Evolutionary conservation across 495 filamentous ascomycete genomes (phyloP), one percentile per base, ranked within the genome.

Genomic region (Aspergillus olivimuriae): DNA sequence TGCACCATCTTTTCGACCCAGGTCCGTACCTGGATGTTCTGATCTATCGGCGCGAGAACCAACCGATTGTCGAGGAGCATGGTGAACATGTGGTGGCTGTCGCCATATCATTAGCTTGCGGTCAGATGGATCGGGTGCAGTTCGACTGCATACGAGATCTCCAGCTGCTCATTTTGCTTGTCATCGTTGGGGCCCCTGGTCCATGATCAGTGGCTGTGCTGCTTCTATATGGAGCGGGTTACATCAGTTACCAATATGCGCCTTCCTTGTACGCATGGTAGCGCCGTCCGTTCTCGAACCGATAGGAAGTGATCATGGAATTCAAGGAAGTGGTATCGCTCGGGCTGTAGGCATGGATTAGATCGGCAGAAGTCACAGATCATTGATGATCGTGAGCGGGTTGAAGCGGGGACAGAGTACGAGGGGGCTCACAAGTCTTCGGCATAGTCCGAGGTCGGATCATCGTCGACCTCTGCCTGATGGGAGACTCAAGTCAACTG

Each of bases 11-110:
- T n/a, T n/a, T n/a, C n/a, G n/a, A n/a, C n/a, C n/a, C 62, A 15
- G 65, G 60, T 7, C 65, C 46, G 14, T 41, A 41, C 80, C 79
- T 22, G 77, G 50, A 28, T 78, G 48, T 44, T 63, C 61, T 32
- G 72, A 62, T 30, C 47, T 49, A 52, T 42, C 2, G 51, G 50
- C 6, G 44, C 53, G 14, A 58, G 45, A 12, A 47, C 20, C 22
- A 48, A 39, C 26, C 51, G 50, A 31, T 62, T 56, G 36, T 65
- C 59, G 21, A 66, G 54, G 14, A 65, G 61, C 14, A 65, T 41
- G 22, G 53, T 52, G 28, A 63, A 68, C 46, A 64, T 48, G 30
- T 68, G 62, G 39, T 66, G 61, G 22, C 61, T 68, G 23, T 14
- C 24, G 5, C 1, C n/a, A 21, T 9, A 34, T 39, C 16, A 49